Conservation (phyloP, 179 eudicot genomes). For the Gypsophila paniculata region DNA sequence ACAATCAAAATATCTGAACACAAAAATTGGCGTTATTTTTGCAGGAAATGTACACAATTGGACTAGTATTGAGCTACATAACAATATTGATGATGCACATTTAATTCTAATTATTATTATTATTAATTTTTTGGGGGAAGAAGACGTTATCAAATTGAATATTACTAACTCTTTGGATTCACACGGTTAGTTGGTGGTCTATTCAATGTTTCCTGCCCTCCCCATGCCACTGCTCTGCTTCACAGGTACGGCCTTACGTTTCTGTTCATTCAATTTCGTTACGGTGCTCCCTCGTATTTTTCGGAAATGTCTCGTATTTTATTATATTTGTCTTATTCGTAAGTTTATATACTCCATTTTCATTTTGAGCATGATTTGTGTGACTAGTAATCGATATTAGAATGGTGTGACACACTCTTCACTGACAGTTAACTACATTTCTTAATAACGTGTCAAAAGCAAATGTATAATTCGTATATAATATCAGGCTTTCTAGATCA, state of each 20-base stretch:
- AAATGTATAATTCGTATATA: no score
- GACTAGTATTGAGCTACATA: slow-evolving; percentile 26
- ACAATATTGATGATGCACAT: slow-evolving; percentile 28
- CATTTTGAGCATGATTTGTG: no score
- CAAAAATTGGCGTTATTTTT: slow-evolving; percentile 3
- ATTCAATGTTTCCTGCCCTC: slow-evolving; percentile 25
- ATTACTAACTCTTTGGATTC: slow-evolving; percentile 3
- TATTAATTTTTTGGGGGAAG: background rate
- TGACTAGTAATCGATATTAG: no score
- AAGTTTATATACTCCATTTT: no score
- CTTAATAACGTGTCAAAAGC: no score
- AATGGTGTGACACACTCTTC: no score
- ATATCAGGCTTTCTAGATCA: no score
- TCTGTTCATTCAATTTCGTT: background rate
- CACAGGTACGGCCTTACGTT: slow-evolving; percentile 22
- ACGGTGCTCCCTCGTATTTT: no score
- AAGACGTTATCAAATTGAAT: slow-evolving; percentile 4
- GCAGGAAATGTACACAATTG: slow-evolving; percentile 35
- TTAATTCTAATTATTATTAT: slow-evolving; percentile 7
- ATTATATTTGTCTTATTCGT: no score
- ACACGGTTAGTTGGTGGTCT: slow-evolving; percentile 14
- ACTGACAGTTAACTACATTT: no score
- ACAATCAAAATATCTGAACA: background rate
- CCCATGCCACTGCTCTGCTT: slow-evolving; percentile 6
- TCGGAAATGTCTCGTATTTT: no score